Percentiles rank a stretch among this genome's conserved stretches.
phyloP scores from a whole-genome alignment of 2,329 filamentous ascomycete species.

The Elsinoe arachidis region DNA sequence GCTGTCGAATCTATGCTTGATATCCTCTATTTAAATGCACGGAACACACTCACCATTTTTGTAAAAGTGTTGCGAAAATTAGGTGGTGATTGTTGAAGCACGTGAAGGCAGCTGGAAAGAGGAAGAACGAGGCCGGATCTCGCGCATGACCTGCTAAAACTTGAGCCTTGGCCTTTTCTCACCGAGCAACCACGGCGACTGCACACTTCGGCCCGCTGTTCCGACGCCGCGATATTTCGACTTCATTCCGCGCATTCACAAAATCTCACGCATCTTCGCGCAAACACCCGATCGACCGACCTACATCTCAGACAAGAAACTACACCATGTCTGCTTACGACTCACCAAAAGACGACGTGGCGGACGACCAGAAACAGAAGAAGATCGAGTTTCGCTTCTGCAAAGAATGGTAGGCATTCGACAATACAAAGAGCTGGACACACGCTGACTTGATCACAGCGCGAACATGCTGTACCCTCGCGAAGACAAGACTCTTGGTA shows the following conservation, averaged over 20 bases:
- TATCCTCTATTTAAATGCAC: background rate
- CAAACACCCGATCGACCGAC: background rate
- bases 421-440: background rate
- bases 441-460: slow-evolving; percentile 34
- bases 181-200: slow-evolving; percentile 4
- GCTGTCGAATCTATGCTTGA: background rate
- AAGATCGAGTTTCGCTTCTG: slow-evolving; percentile 97
- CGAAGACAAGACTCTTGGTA: slow-evolving; percentile 76
- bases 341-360: slow-evolving; percentile 23
- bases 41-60: slow-evolving; percentile 3
- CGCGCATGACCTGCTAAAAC: slow-evolving; percentile 5
- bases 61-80: background rate
- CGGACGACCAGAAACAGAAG: slow-evolving; percentile 40
- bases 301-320: slow-evolving; percentile 4
- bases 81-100: background rate
- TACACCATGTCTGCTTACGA: slow-evolving; percentile 24
- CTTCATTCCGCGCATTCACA: background rate
- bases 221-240: background rate
- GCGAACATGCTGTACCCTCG: slow-evolving; percentile 98
- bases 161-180: slow-evolving; percentile 9
- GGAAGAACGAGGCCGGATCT: slow-evolving; percentile 2
- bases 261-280: background rate
- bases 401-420: slow-evolving; percentile 66
- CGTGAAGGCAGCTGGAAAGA: slow-evolving; percentile 7
- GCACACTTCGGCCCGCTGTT: background rate